These are phyloP conservation scores for Podaxis sp. DNA, from an alignment of 768 basidiomycete genomes.

Conservation along the genomic window DNA sequence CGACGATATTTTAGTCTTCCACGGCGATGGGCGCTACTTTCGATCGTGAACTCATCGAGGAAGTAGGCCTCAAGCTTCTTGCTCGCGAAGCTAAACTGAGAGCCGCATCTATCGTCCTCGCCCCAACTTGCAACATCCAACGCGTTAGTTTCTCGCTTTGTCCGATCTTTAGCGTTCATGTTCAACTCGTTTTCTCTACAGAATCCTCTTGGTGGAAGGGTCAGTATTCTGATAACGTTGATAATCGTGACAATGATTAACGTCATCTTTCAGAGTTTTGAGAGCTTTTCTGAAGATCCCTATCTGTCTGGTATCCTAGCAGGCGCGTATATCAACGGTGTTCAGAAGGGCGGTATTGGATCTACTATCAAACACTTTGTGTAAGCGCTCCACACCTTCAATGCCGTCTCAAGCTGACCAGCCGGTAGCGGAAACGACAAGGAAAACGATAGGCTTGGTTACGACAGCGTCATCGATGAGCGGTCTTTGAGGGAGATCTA, in stretches of 20 bases:
- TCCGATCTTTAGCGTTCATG: background rate
- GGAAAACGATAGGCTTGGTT: slow-evolving; percentile 69
- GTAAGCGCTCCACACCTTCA: slow-evolving; percentile 27
- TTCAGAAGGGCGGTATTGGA: slow-evolving; percentile 74
- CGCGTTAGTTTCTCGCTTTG: slow-evolving; percentile 37
- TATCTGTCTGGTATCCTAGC: slow-evolving; percentile 66
- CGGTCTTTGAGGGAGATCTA: slow-evolving; percentile 74
- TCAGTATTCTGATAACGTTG: slow-evolving; percentile 21
- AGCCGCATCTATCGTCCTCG: slow-evolving; percentile 65
- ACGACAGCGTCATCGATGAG: slow-evolving; percentile 60
- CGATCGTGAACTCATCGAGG: slow-evolving; percentile 59
- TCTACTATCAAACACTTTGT: slow-evolving; percentile 81
- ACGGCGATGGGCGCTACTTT: slow-evolving; percentile 77
- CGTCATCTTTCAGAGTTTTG: slow-evolving; percentile 48
- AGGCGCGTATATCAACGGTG: slow-evolving; percentile 69
- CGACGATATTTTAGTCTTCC: slow-evolving; percentile 36
- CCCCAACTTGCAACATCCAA: slow-evolving; percentile 84
- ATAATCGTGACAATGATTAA: background rate
- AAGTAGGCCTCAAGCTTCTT: slow-evolving; percentile 59
- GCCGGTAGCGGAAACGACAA: slow-evolving; percentile 67
- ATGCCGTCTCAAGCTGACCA: background rate
- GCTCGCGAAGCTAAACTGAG: slow-evolving; percentile 70
- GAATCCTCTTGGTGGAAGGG: slow-evolving; percentile 70
- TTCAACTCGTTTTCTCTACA: slow-evolving; percentile 18
- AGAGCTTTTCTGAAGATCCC: slow-evolving; percentile 79